phyloP scores from a whole-genome alignment of 2,329 filamentous ascomycete genomes.

The Aspergillus puulaauensis region DNA sequence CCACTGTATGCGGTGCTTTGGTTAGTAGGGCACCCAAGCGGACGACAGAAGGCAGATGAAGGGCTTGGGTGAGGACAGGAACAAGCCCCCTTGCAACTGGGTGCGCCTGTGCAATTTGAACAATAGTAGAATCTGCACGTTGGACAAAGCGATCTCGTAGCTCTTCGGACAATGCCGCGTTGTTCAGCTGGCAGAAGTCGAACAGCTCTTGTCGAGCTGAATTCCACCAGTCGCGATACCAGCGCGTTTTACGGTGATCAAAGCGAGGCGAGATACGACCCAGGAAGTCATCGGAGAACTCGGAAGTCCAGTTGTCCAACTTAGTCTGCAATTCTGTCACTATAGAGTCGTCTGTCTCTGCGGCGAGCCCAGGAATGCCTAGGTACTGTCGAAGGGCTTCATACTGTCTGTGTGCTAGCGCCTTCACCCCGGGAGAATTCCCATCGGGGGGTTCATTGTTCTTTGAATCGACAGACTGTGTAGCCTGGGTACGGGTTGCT shows the following conservation, averaged over 20 bases:
- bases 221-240: constrained; percentile 7
- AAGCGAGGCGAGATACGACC: background rate
- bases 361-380: background rate
- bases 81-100: background rate
- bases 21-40: background rate
- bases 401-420: background rate
- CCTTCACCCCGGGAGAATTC: background rate
- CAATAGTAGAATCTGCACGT: background rate
- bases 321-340: background rate
- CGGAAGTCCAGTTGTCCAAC: background rate
- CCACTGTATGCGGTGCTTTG: background rate
- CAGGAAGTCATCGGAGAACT: constrained; percentile 4
- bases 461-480: background rate
- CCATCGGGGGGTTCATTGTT: background rate
- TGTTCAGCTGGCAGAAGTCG: background rate
- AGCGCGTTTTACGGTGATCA: background rate
- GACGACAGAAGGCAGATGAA: background rate
- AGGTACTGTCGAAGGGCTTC: background rate
- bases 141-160: background rate
- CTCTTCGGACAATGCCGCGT: background rate
- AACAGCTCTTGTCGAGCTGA: constrained; percentile 2
- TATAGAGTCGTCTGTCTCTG: background rate
- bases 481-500: background rate
- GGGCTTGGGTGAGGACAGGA: background rate
- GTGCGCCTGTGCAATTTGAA: background rate